A percentile compares a stretch with the other conserved stretches of the same genome.
These are phyloP conservation scores for Alternaria sp. DNA, from an alignment of 2,329 filamentous ascomycete genomes.

Conservation along the genomic window DNA sequence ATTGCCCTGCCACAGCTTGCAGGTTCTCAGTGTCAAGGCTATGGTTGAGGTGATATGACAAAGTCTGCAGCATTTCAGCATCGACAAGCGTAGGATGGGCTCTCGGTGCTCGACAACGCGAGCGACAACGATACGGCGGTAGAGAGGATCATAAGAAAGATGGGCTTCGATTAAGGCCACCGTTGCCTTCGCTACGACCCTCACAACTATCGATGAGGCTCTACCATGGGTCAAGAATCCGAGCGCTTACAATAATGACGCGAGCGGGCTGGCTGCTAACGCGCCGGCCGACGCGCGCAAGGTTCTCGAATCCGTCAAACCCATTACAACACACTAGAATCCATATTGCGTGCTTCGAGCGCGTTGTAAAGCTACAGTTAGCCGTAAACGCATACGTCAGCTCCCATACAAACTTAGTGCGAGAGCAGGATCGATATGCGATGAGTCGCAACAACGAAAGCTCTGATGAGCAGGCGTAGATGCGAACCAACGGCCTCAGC, in stretches of 20 bases:
- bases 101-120: not conserved
- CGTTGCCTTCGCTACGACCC: constrained; percentile 6
- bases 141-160: too few relatives aligned
- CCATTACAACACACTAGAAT: constrained; percentile 4
- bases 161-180: not conserved
- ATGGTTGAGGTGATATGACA: constrained; percentile 4
- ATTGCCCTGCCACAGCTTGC: constrained; percentile 13
- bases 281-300: not conserved
- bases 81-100: not conserved
- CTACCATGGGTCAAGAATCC: not conserved
- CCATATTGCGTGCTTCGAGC: not conserved
- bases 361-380: not conserved
- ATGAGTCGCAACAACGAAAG: not conserved
- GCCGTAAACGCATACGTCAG: not conserved
- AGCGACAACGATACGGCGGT: not conserved
- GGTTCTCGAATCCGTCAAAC: not conserved
- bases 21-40: constrained; percentile 7
- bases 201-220: constrained; percentile 5
- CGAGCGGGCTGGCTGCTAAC: not conserved
- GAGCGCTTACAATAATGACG: not conserved
- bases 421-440: too few relatives aligned
- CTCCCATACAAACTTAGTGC: not conserved
- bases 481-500: not conserved
- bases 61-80: not conserved
- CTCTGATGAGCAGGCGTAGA: not conserved